Conservation (phyloP, 23 red algal species). For the Gracilaria caudata region DNA sequence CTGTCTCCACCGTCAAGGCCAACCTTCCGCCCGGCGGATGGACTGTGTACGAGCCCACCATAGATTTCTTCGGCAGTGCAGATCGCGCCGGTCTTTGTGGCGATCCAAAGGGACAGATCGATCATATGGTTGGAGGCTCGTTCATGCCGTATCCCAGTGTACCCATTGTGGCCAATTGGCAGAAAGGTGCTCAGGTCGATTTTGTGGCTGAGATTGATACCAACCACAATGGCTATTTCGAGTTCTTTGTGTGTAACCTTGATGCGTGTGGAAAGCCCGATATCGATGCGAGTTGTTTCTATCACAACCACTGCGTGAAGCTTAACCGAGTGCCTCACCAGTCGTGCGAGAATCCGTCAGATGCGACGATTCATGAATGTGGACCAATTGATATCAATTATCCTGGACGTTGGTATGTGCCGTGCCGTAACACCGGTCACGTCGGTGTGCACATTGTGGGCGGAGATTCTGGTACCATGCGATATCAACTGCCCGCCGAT, state of each 20-base stretch:
- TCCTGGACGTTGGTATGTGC: slow-evolving; percentile 67
- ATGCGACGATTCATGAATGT: slow-evolving; percentile 46
- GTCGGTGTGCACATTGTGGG: slow-evolving; percentile 71
- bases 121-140: slow-evolving; percentile 45
- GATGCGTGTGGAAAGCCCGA: slow-evolving; percentile 40
- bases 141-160: slow-evolving; percentile 63
- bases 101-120: slow-evolving; percentile 29
- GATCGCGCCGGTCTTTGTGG: slow-evolving; percentile 44
- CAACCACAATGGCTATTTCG: slow-evolving; percentile 75
- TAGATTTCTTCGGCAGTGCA: slow-evolving; percentile 21
- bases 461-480: slow-evolving; percentile 60
- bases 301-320: slow-evolving; percentile 40
- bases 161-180: slow-evolving; percentile 44
- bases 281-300: slow-evolving; percentile 44
- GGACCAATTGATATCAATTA: slow-evolving; percentile 75
- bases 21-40: slow-evolving; percentile 50
- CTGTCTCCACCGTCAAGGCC: slow-evolving; percentile 54
- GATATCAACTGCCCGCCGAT: slow-evolving; percentile 52
- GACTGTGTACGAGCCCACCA: slow-evolving; percentile 50
- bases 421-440: slow-evolving; percentile 62
- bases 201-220: slow-evolving; percentile 66
- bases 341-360: slow-evolving; percentile 45
- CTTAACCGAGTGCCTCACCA: slow-evolving; percentile 50
- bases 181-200: slow-evolving; percentile 36
- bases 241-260: slow-evolving; percentile 75